Evolutionary conservation across 805 yeast genomes (phyloP), one percentile per base, ranked within the genome.

Genomic region (Candida ipomoeae): DNA sequence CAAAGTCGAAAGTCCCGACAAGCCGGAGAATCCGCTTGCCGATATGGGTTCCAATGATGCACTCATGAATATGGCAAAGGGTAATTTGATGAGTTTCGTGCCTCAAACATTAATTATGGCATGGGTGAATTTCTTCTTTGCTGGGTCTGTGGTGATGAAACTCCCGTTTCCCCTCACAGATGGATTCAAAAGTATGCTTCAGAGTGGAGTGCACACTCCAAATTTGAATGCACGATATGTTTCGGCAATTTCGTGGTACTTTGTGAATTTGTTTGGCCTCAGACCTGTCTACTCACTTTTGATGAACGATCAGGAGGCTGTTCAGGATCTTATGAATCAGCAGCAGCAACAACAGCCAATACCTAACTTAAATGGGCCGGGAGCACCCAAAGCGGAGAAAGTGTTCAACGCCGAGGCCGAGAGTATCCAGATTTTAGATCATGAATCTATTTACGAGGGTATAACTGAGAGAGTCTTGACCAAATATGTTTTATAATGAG

Each of bases 101-200:
- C 97, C 98, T 1, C 98, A 94, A 70, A 89, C 97, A 0, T 66
- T 91, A 37, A 86, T 91, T 56, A 91, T 94, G 97, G 89, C 90
- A 62, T 94, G 97, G 96, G 92, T 92, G 53, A 89, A 88, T 62
- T 87, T 83, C 61, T 91, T 92, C 70, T 94, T 89, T 67, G 89
- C 92, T 13, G 97, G 97, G 0, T 89, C 90, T 55, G 84, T 91
- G 14, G 80, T 89, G 44, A 87, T 73, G 77, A 72, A 69, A 56
- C 73, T 94, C 48, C 99, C 99, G 15, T 94, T 94, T 71, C 96
- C 96, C 2, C 71, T 94, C 50, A 94, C 98, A 0, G 76, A 83
- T 32, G 83, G 91, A 52, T 94, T 94, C 74, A 94, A 94, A 67
- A 81, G 87, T 52, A 91, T 94, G 96, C 70, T 94, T 40, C 99